Evolutionary conservation across 2,329 filamentous ascomycete species (phyloP).

Genomic region (Aspergillus tanneri): DNA sequence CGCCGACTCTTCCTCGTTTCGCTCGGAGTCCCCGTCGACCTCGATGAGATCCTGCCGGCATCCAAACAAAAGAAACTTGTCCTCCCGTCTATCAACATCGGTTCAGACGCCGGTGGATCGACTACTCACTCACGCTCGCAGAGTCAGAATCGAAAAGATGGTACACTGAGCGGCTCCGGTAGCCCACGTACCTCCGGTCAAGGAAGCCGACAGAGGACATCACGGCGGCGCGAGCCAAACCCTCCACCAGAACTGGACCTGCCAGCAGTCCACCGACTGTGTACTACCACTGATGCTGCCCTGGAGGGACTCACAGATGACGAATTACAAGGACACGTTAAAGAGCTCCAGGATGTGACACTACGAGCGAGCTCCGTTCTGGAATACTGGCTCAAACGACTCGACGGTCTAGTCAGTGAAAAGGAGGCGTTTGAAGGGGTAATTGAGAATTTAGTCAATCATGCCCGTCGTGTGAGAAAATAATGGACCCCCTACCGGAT

Average conservation of each 20-base stretch:
- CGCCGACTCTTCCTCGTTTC: slow-evolving; percentile 93
- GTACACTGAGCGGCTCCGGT: slow-evolving; percentile 24
- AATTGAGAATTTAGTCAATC: slow-evolving; percentile 93
- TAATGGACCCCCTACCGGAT: slow-evolving; percentile 40
- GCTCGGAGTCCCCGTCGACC: slow-evolving; percentile 89
- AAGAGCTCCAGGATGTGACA: slow-evolving; percentile 67
- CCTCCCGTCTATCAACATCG: slow-evolving; percentile 71
- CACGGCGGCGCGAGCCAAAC: slow-evolving; percentile 53
- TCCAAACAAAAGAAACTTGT: slow-evolving; percentile 98
- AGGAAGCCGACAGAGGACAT: slow-evolving; percentile 29
- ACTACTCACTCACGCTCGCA: slow-evolving; percentile 50
- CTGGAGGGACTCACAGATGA: slow-evolving; percentile 73
- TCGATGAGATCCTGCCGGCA: slow-evolving; percentile 94
- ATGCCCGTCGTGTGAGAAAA: slow-evolving; percentile 81
- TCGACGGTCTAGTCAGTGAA: slow-evolving; percentile 84
- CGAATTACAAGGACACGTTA: slow-evolving; percentile 72
- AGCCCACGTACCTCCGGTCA: slow-evolving; percentile 28
- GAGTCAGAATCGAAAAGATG: slow-evolving; percentile 35
- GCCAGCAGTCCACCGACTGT: slow-evolving; percentile 73
- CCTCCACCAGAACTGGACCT: slow-evolving; percentile 76
- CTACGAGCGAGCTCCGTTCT: slow-evolving; percentile 72
- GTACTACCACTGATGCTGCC: slow-evolving; percentile 80
- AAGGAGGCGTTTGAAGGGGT: slow-evolving; percentile 94
- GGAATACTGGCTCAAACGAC: slow-evolving; percentile 82
- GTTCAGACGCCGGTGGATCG: slow-evolving; percentile 56